Percentiles rank a stretch among this genome's conserved stretches.
phyloP scores from a whole-genome alignment of 163 green algal genomes.

The Chlamydomonas reinhardtii region DNA sequence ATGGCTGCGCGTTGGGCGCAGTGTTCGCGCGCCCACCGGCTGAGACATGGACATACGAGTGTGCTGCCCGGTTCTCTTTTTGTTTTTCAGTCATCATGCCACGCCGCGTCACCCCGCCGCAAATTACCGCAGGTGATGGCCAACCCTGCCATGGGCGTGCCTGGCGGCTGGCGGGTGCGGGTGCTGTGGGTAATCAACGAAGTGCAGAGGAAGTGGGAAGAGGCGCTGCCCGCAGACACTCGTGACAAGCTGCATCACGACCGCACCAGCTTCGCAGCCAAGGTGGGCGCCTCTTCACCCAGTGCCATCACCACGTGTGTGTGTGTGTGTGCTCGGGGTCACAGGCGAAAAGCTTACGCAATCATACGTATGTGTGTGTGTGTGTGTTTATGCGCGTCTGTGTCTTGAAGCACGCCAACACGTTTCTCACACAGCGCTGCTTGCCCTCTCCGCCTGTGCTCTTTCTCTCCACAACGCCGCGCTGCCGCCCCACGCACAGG shows the following conservation, averaged over 20 bases:
- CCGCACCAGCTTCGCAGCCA: not conserved
- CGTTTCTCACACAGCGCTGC: too few relatives aligned
- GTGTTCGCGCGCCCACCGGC: too few relatives aligned
- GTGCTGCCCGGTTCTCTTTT: too few relatives aligned
- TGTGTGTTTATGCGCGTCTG: not conserved
- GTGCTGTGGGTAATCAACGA: conserved; percentile 37
- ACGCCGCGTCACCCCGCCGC: not conserved
- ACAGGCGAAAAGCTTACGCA: too few relatives aligned
- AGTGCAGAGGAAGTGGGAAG: conserved; percentile 20
- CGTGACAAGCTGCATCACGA: conserved; percentile 5
- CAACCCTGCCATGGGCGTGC: conserved; percentile 5
- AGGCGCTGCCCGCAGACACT: conserved; percentile 3
- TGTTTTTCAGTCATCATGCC: too few relatives aligned
- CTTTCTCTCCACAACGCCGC: too few relatives aligned
- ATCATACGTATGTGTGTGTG: too few relatives aligned
- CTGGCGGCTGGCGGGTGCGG: conserved; percentile 19
- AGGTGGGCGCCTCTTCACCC: not conserved
- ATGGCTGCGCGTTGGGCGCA: too few relatives aligned
- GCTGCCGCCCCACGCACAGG: not conserved
- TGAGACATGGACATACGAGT: too few relatives aligned
- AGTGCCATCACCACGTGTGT: too few relatives aligned
- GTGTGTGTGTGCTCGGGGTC: not conserved
- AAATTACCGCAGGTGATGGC: not conserved
- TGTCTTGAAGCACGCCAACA: too few relatives aligned
- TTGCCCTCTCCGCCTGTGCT: not conserved